Conservation (phyloP, 495 filamentous ascomycete genomes). For the Pyrenula aspistea region DNA sequence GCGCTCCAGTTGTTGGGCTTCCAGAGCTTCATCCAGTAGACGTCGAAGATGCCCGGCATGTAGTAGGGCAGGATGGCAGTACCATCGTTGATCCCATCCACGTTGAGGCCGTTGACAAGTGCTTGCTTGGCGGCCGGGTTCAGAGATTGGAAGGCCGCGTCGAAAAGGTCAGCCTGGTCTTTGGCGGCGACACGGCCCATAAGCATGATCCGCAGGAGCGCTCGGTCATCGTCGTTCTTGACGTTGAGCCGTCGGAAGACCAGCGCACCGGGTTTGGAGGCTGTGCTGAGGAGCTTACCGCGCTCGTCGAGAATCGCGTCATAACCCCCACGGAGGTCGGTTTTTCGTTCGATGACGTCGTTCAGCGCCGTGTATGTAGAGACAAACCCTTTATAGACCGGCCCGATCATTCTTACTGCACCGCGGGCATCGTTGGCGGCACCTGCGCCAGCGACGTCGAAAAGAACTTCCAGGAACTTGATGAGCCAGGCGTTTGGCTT, state of each 20-base stretch:
- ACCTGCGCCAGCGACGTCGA: constrained; percentile 25
- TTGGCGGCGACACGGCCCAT: constrained; percentile 12
- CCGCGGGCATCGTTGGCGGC: constrained; percentile 20
- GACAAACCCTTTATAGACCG: constrained; percentile 16
- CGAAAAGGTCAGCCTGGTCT: constrained; percentile 6
- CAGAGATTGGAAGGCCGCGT: constrained; percentile 7
- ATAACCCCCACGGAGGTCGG: constrained; percentile 13
- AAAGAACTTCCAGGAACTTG: constrained; percentile 17
- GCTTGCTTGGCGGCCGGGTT: neutral
- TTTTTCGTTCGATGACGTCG: constrained; percentile 6
- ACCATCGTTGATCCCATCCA: constrained; percentile 12
- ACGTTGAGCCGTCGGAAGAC: constrained; percentile 3
- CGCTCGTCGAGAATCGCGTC: constrained; percentile 10
- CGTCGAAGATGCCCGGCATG: constrained; percentile 10
- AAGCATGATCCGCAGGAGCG: constrained; percentile 11
- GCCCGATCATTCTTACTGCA: constrained; percentile 18
- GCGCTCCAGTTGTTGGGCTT: neutral
- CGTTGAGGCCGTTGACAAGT: constrained; percentile 13
- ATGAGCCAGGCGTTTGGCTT: constrained; percentile 18
- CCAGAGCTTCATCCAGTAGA: neutral
- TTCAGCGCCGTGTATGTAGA: constrained; percentile 11
- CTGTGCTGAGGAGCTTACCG: neutral
- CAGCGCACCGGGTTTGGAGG: neutral
- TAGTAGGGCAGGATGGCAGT: constrained; percentile 15
- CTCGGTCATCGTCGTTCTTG: constrained; percentile 3